phyloP scores from a whole-genome alignment of 192 early-diverging fungal genomes.

The Fimicolochytrium jonesii region DNA sequence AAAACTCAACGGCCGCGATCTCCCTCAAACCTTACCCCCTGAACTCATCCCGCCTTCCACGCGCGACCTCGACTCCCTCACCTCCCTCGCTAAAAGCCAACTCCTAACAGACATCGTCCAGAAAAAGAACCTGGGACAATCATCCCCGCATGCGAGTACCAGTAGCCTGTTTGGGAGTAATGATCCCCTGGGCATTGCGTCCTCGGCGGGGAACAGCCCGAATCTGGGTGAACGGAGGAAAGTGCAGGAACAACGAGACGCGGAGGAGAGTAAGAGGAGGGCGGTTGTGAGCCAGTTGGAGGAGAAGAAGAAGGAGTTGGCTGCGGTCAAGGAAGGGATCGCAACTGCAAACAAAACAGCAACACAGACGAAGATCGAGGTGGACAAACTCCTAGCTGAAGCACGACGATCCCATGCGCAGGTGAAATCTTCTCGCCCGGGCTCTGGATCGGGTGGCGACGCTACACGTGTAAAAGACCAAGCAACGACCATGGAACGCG shows the following conservation, averaged over 20 bases:
- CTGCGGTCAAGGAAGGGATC: conserved; percentile 29
- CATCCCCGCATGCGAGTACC: conserved; percentile 1
- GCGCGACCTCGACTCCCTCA: conserved; percentile 66
- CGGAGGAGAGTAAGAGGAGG: conserved; percentile 33
- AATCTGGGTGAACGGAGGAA: conserved; percentile 12
- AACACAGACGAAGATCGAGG: conserved; percentile 24
- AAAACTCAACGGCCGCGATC: conserved; percentile 74
- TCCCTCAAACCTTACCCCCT: conserved; percentile 74
- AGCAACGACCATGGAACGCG: conserved; percentile 28
- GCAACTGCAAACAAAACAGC: conserved; percentile 19
- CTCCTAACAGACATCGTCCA: conserved; percentile 56
- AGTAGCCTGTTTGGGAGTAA: conserved; percentile 10
- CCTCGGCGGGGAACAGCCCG: neutral
- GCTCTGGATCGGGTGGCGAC: neutral
- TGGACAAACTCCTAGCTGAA: conserved; percentile 25
- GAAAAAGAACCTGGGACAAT: conserved; percentile 23
- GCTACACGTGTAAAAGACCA: neutral
- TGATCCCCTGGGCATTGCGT: conserved; percentile 27
- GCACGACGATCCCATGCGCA: conserved; percentile 30
- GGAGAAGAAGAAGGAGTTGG: conserved; percentile 36
- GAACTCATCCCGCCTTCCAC: conserved; percentile 85
- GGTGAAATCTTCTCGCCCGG: conserved; percentile 20
- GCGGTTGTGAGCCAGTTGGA: conserved; percentile 31
- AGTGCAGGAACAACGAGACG: conserved; percentile 6
- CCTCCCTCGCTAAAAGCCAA: conserved; percentile 60